Base-by-base conservation (phyloP, 345 rosid genomes). In the Boechera stricta region DNA sequence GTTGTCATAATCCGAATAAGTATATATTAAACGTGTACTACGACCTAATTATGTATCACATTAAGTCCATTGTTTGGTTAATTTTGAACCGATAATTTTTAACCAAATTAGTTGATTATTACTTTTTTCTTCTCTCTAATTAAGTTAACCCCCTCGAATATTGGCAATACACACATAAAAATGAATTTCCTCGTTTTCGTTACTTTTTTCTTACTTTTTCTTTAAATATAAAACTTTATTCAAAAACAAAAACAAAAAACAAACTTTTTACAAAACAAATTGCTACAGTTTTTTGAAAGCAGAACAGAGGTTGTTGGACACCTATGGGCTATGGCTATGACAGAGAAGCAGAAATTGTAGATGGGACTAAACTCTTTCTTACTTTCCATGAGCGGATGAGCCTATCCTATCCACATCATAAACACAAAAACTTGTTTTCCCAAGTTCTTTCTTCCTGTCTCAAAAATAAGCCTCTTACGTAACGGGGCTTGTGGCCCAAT, bases 1-100 rank as follows among this genome's bases (percentile, higher is more conserved):
- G 45, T 32, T 45, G 75, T 74, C 77, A 64, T 63, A 55, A 26
- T 64, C 77, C 13, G 28, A 42, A 44, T 56, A 28, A 64, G 15
- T 16, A 21, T 16, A 31, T 32, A 42, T 55, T 65, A 18, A 49
- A 55, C 55, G 16, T 55, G 47, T 54, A 47, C 57, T 47, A 56
- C 48, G n/a, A 74, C 48, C 65, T 24, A 45, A 55, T 54, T 24
- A 42, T 42, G 13, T 28, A 11, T 64, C 64, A 64, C 63, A 73
- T 64, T 73, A 18, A 64, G 42, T 53, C 36, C 24, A 18, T 31
- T 42, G 55, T 64, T 64, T 54, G 71, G n/a, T 31, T 44, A 7
- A 39, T 52, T 64, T 41, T 64, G 18, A 44, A 32, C 21, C 10
- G 6, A 64, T 31, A 29, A 11, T 31, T n/a, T 9, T 31, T 31